These are phyloP conservation scores for Monosporascus sp. DNA, from an alignment of 2,329 filamentous ascomycete species.

Conservation along the genomic window DNA sequence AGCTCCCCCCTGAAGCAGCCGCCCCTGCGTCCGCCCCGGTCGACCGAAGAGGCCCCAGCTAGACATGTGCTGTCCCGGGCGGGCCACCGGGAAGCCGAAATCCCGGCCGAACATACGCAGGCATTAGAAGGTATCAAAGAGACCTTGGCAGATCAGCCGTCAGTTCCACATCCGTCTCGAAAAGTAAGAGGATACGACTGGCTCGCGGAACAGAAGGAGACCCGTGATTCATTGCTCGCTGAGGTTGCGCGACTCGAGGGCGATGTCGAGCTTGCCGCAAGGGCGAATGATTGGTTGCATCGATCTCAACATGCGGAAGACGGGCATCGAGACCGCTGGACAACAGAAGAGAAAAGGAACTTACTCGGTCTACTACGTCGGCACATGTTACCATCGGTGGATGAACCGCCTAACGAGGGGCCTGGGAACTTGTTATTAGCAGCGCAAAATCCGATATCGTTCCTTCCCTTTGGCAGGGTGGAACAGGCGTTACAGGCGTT, in stretches of 20 bases:
- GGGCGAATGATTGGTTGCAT: slow-evolving; percentile 54
- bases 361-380: slow-evolving; percentile 37
- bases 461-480: slow-evolving; percentile 46
- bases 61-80: background rate
- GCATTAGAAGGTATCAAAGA: background rate
- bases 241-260: slow-evolving; percentile 52
- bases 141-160: background rate
- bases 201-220: slow-evolving; percentile 43
- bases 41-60: slow-evolving; percentile 1
- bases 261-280: slow-evolving; percentile 52
- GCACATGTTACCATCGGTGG: slow-evolving; percentile 35
- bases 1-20: slow-evolving; percentile 47
- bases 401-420: slow-evolving; percentile 21
- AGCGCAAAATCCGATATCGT: slow-evolving; percentile 45
- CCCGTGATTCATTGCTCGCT: slow-evolving; percentile 47
- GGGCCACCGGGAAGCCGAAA: slow-evolving; percentile 7
- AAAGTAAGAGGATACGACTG: slow-evolving; percentile 36
- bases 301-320: slow-evolving; percentile 32
- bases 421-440: slow-evolving; percentile 41
- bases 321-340: slow-evolving; percentile 17
- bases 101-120: slow-evolving; percentile 10
- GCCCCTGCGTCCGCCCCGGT: slow-evolving; percentile 24
- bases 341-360: slow-evolving; percentile 28
- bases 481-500: slow-evolving; percentile 21
- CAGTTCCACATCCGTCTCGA: slow-evolving; percentile 33